These are phyloP conservation scores for Isoetes taiwanensis DNA, from an alignment of 75 land plant genomes.

Conservation along the genomic window DNA sequence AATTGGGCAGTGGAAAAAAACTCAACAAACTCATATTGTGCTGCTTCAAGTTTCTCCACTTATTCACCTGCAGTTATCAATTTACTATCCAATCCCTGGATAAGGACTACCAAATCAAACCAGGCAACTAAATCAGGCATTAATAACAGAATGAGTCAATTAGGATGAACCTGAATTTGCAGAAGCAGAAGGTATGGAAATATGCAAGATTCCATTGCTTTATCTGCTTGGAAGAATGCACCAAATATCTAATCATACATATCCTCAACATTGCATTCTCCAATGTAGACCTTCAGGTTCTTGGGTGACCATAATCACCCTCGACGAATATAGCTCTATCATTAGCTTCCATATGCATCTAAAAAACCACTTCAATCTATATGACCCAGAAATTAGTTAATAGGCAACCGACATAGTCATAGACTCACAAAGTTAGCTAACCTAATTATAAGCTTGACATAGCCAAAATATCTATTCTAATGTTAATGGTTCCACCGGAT, in stretches of 20 bases:
- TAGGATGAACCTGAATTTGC: no score
- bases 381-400: background rate
- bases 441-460: conserved; percentile 71
- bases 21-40: no score
- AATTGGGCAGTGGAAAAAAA: no score
- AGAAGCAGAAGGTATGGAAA: no score
- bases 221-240: no score
- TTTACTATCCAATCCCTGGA: no score
- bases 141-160: no score
- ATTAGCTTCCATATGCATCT: conserved; percentile 95
- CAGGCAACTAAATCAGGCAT: no score
- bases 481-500: conserved; percentile 83
- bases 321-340: conserved; percentile 85
- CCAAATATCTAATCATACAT: conserved; percentile 46
- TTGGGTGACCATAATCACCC: conserved; percentile 76
- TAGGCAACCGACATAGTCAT: conserved; percentile 8
- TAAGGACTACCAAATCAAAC: no score
- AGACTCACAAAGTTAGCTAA: conserved; percentile 8
- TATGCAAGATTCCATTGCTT: no score
- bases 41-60: no score
- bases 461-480: conserved; percentile 80
- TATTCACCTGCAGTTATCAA: no score
- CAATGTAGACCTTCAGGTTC: conserved; percentile 74
- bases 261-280: conserved; percentile 85
- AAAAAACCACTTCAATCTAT: conserved; percentile 87